A percentile compares a stretch with the other conserved stretches of the same genome.
These are phyloP conservation scores for Mycotypha africana DNA, from an alignment of 371 early-diverging fungal species.

Conservation along the genomic window DNA sequence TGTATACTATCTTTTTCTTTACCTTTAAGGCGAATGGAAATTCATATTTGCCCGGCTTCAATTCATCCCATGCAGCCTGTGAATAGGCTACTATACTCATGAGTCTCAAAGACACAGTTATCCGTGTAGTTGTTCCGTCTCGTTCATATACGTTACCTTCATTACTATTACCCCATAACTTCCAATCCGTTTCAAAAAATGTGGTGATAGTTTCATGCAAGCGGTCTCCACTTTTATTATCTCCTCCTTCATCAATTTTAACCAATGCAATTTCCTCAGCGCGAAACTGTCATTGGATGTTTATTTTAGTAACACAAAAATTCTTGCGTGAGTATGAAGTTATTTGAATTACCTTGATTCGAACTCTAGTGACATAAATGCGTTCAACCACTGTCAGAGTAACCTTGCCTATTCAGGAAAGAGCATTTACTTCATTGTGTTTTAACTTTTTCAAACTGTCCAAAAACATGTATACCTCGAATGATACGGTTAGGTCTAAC, in stretches of 20 bases:
- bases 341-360: conserved; percentile 40
- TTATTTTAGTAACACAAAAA: background rate
- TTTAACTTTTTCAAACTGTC: background rate
- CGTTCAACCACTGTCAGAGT: conserved; percentile 20
- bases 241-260: conserved; percentile 14
- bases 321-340: too few relatives aligned
- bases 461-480: conserved; percentile 20
- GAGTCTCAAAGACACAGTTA: too few relatives aligned
- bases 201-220: conserved; percentile 33
- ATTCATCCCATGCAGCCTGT: conserved; percentile 51
- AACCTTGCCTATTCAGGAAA: conserved; percentile 22
- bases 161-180: conserved; percentile 29
- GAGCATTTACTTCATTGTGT: background rate
- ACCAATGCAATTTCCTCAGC: conserved; percentile 37
- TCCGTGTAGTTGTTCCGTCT: too few relatives aligned
- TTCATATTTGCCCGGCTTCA: conserved; percentile 45
- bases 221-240: conserved; percentile 12
- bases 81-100: conserved; percentile 34
- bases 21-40: conserved; percentile 61
- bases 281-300: conserved; percentile 24
- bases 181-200: conserved; percentile 28
- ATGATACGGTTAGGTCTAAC: conserved; percentile 36
- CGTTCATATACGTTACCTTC: conserved; percentile 30
- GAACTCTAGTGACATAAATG: conserved; percentile 26
- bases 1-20: too few relatives aligned